phyloP scores from a whole-genome alignment of 2,329 filamentous ascomycete species.

The Aspergillus chevalieri region DNA sequence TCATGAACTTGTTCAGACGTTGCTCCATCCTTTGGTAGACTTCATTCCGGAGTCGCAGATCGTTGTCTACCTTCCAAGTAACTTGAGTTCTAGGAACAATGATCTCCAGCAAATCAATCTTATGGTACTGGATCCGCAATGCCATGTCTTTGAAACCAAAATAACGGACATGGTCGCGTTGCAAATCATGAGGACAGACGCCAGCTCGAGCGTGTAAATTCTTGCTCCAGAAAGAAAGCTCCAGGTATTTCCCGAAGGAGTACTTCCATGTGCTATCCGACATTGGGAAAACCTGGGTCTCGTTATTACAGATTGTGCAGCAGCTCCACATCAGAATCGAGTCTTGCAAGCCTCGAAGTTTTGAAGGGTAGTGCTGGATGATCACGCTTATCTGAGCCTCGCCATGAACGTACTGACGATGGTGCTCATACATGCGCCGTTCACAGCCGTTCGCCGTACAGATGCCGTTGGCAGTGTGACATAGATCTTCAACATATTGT shows the following conservation, averaged over 20 bases:
- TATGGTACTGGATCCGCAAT: slow-evolving; percentile 84
- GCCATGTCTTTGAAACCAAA: slow-evolving; percentile 84
- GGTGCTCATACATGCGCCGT: slow-evolving; percentile 82
- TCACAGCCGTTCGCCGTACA: slow-evolving; percentile 83
- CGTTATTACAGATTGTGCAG: slow-evolving; percentile 84
- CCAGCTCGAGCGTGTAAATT: slow-evolving; percentile 68
- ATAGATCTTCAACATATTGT: slow-evolving; percentile 90
- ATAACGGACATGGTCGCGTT: slow-evolving; percentile 85
- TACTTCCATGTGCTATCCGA: slow-evolving; percentile 95
- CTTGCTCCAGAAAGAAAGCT: slow-evolving; percentile 91
- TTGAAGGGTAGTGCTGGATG: slow-evolving; percentile 67
- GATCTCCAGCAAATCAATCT: slow-evolving; percentile 87
- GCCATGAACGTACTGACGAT: slow-evolving; percentile 94
- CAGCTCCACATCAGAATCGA: slow-evolving; percentile 97
- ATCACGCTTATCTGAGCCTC: slow-evolving; percentile 90
- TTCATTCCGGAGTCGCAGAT: slow-evolving; percentile 87
- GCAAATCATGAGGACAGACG: slow-evolving; percentile 84
- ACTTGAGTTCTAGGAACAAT: slow-evolving; percentile 83
- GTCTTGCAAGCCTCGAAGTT: slow-evolving; percentile 59
- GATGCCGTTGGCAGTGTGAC: slow-evolving; percentile 65
- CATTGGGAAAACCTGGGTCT: slow-evolving; percentile 85
- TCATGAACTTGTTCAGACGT: slow-evolving; percentile 78
- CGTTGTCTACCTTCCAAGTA: slow-evolving; percentile 96
- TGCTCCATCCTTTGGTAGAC: slow-evolving; percentile 76
- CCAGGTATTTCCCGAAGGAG: slow-evolving; percentile 97